These are phyloP conservation scores for Arthroderma sp. DNA, from an alignment of 2,329 filamentous ascomycete genomes.

Conservation along the genomic window DNA sequence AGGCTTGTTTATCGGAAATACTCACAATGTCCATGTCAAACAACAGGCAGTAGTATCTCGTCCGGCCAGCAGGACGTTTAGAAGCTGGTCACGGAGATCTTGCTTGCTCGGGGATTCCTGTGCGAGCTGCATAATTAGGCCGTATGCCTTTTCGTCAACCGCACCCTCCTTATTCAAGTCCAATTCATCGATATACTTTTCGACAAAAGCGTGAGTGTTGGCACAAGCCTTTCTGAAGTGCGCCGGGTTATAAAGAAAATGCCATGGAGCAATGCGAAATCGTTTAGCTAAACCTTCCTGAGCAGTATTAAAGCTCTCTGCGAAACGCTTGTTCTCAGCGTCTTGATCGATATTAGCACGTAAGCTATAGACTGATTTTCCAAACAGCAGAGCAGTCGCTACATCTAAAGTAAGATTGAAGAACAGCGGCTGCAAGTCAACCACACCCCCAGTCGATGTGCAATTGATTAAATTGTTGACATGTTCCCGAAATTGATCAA, in stretches of 20 bases:
- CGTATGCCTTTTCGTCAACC: constrained; percentile 29
- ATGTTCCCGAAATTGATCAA: constrained; percentile 47
- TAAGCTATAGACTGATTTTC: constrained; percentile 49
- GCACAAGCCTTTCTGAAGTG: constrained; percentile 19
- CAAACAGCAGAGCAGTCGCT: constrained; percentile 66
- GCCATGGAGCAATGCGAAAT: constrained; percentile 19
- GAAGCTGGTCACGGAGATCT: constrained; percentile 61
- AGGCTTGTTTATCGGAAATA: constrained; percentile 1
- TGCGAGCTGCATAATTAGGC: constrained; percentile 64
- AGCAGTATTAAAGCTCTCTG: constrained; percentile 14
- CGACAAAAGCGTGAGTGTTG: constrained; percentile 14
- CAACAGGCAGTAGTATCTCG: constrained; percentile 38
- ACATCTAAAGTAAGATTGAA: constrained; percentile 61
- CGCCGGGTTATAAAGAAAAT: constrained; percentile 19
- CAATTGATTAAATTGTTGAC: constrained; percentile 43
- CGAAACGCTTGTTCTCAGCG: constrained; percentile 10
- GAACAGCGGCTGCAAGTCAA: constrained; percentile 51
- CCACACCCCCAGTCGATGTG: constrained; percentile 38
- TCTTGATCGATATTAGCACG: background rate
- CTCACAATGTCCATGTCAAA: constrained; percentile 19
- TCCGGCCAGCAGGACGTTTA: constrained; percentile 46
- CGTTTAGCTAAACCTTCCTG: constrained; percentile 16
- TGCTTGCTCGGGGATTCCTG: constrained; percentile 46
- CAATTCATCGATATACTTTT: constrained; percentile 18
- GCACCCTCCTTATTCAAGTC: constrained; percentile 49